Evolutionary conservation across 495 filamentous ascomycete species (phyloP).

Genomic region (Neurospora sp.): DNA sequence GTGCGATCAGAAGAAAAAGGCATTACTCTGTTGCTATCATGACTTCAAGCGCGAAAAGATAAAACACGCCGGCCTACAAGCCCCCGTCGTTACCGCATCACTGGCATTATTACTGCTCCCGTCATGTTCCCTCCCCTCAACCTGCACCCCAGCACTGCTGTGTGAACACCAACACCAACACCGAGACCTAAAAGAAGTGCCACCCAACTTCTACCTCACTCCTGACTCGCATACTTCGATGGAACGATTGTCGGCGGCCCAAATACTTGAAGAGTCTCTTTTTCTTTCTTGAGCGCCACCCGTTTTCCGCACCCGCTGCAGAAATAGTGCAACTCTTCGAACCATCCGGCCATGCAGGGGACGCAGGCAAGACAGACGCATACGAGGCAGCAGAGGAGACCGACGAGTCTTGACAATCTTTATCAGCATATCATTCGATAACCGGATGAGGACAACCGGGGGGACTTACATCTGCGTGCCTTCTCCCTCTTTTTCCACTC

Average conservation of each 20-base stretch:
- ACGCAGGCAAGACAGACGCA: slow-evolving; percentile 24
- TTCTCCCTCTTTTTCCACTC: slow-evolving; percentile 13
- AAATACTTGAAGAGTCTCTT: slow-evolving; percentile 7
- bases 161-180: background rate
- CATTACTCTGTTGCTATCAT: background rate
- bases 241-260: slow-evolving; percentile 8
- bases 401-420: slow-evolving; percentile 12
- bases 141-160: background rate
- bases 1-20: background rate
- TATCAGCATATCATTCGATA: background rate
- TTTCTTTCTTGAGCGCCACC: slow-evolving; percentile 16
- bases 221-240: slow-evolving; percentile 1
- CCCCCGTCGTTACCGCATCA: background rate
- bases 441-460: background rate
- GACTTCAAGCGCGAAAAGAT: background rate
- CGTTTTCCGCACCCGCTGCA: slow-evolving; percentile 19
- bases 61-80: background rate
- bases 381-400: slow-evolving; percentile 19
- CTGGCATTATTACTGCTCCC: background rate
- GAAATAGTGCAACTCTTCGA: slow-evolving; percentile 18
- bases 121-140: background rate
- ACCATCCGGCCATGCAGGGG: slow-evolving; percentile 25
- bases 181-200: background rate
- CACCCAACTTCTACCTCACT: background rate
- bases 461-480: slow-evolving; percentile 20